A percentile compares a stretch with the other conserved stretches of the same genome.
phyloP scores from a whole-genome alignment of 345 rosid genomes.

The Microthlaspi erraticum region DNA sequence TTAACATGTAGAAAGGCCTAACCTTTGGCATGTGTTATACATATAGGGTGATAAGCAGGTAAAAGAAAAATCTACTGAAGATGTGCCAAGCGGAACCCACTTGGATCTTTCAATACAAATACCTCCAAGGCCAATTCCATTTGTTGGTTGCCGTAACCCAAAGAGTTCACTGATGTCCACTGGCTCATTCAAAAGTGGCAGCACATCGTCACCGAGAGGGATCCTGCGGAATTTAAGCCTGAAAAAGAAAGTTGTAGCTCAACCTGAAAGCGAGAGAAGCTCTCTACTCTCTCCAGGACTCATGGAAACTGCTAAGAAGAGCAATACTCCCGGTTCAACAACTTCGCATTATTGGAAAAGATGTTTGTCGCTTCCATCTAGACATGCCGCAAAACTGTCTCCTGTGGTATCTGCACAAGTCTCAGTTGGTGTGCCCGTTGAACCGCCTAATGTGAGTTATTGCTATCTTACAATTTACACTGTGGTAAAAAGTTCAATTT shows the following conservation, averaged over 20 bases:
- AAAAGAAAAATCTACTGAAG: slow-evolving; percentile 47
- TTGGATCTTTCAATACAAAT: slow-evolving; percentile 79
- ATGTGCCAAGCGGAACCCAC: slow-evolving; percentile 52
- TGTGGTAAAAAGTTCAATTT: not conserved
- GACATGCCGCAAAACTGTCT: slow-evolving; percentile 66
- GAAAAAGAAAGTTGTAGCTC: slow-evolving; percentile 57
- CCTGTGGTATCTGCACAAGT: slow-evolving; percentile 63
- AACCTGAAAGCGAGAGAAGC: slow-evolving; percentile 67
- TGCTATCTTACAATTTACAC: slow-evolving; percentile 11
- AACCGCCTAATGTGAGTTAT: slow-evolving; percentile 59
- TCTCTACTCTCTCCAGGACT: slow-evolving; percentile 62
- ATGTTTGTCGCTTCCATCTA: slow-evolving; percentile 81
- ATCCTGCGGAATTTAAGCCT: slow-evolving; percentile 73
- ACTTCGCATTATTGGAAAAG: slow-evolving; percentile 65
- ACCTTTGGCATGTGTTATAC: slow-evolving; percentile 28
- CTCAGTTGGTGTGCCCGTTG: slow-evolving; percentile 64
- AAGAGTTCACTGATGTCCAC: slow-evolving; percentile 63
- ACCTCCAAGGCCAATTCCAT: slow-evolving; percentile 64
- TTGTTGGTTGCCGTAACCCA: slow-evolving; percentile 47
- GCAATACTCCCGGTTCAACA: slow-evolving; percentile 47
- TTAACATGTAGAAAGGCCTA: not conserved
- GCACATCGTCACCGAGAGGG: slow-evolving; percentile 61
- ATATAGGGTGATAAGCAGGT: slow-evolving; percentile 53
- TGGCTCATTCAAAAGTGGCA: slow-evolving; percentile 55
- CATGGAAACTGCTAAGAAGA: slow-evolving; percentile 54